A percentile compares a stretch with the other conserved stretches of the same genome.
These are phyloP conservation scores for Yamadazyma friedrichii DNA, from an alignment of 1,139 yeast genomes.

Conservation along the genomic window DNA sequence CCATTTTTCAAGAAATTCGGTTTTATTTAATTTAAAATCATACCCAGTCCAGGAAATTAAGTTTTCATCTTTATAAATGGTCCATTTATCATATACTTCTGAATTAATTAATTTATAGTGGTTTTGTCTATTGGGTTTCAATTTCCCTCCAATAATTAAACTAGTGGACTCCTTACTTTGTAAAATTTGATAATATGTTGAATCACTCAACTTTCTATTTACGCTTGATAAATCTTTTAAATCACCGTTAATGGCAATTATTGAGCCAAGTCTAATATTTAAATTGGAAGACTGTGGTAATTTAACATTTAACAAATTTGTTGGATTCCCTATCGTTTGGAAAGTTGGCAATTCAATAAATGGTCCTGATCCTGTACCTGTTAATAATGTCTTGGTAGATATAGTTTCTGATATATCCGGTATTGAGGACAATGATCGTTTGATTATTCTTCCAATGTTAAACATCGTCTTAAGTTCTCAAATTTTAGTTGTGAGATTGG, in stretches of 20 bases:
- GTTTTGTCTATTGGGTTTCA: constrained; percentile 14
- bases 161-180: constrained; percentile 24
- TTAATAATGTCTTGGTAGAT: constrained; percentile 17
- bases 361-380: constrained; percentile 40
- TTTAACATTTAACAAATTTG: constrained; percentile 31
- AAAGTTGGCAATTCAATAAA: constrained; percentile 38
- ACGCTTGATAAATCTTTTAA: constrained; percentile 18
- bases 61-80: constrained; percentile 27
- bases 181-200: constrained; percentile 26
- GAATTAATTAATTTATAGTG: constrained; percentile 27
- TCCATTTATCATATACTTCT: constrained; percentile 29
- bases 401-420: constrained; percentile 7
- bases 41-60: constrained; percentile 50
- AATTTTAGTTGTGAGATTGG: too few species aligned
- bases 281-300: constrained; percentile 35
- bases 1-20: constrained; percentile 17
- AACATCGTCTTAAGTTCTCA: not conserved
- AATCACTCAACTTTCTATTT: constrained; percentile 15
- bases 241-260: constrained; percentile 38
- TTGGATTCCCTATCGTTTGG: constrained; percentile 30
- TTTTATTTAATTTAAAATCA: constrained; percentile 24
- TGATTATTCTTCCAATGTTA: not conserved
- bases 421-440: not conserved
- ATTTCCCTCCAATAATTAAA: constrained; percentile 29
- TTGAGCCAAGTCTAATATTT: constrained; percentile 29